A percentile compares a stretch with the other conserved stretches of the same genome.
Evolutionary conservation across 768 basidiomycete species (phyloP).

Genomic region (Kwoniella sp.): DNA sequence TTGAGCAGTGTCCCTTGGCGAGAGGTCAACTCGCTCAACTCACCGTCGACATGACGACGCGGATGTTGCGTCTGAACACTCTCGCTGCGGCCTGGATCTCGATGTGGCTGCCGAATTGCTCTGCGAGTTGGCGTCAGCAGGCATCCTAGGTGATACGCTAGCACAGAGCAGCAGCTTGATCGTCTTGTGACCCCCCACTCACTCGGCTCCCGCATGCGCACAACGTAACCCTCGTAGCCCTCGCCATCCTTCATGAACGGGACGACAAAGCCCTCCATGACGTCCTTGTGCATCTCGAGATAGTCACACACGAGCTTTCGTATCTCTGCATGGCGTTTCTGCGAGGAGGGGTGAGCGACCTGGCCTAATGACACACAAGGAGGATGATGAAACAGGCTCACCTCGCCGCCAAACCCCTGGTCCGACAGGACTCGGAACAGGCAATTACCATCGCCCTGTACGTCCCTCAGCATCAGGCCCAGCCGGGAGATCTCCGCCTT

Average conservation of each 20-base stretch:
- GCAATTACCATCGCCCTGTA: constrained; percentile 43
- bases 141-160: background rate
- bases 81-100: constrained; percentile 39
- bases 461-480: constrained; percentile 31
- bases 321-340: constrained; percentile 35
- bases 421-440: constrained; percentile 35
- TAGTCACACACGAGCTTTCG: constrained; percentile 39
- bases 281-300: constrained; percentile 29
- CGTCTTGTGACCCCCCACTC: background rate
- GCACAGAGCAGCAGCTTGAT: background rate
- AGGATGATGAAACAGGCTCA: background rate
- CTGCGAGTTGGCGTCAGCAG: constrained; percentile 2
- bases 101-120: constrained; percentile 36
- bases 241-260: constrained; percentile 31
- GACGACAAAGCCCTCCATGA: constrained; percentile 26
- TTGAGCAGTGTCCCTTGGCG: background rate
- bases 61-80: constrained; percentile 30
- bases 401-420: constrained; percentile 35
- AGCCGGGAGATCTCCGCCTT: constrained; percentile 23
- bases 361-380: too few species aligned
- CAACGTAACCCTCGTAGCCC: constrained; percentile 34
- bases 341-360: too few species aligned
- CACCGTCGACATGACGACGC: constrained; percentile 40
- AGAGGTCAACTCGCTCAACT: constrained; percentile 2
- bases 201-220: constrained; percentile 35